Evolutionary conservation across 257 asterid species (phyloP).

Genomic region (Solanum sparsipilum): DNA sequence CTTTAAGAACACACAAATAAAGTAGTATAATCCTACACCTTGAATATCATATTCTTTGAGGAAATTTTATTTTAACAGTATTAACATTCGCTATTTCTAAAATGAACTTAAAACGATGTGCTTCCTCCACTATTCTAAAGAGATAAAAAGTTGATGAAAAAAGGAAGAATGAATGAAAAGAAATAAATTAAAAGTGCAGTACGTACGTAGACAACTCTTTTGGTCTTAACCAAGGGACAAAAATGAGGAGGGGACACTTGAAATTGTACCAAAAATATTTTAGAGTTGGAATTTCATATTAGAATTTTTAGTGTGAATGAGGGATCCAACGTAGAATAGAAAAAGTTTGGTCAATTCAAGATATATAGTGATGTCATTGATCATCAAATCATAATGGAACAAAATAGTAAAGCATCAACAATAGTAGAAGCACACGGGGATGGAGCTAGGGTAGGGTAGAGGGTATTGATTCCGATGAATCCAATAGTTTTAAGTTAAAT

Average conservation of each 20-base stretch:
- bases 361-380: background rate
- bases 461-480: background rate
- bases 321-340: background rate
- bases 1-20: no score
- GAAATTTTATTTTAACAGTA: no score
- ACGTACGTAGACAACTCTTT: background rate
- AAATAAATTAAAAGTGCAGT: background rate
- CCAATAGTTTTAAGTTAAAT: background rate
- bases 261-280: background rate
- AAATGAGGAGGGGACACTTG: background rate
- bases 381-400: slow-evolving; percentile 4
- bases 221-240: background rate
- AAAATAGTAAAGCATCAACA: background rate
- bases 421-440: background rate
- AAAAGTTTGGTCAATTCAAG: slow-evolving; percentile 11
- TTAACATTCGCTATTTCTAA: no score
- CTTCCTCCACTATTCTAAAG: background rate
- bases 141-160: background rate
- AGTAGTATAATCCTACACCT: no score
- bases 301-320: slow-evolving; percentile 10
- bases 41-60: no score
- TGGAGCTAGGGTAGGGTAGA: background rate
- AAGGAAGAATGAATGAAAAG: background rate
- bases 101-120: background rate
- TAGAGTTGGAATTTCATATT: background rate